Percentiles rank a stretch among this genome's conserved stretches.
phyloP scores from a whole-genome alignment of 495 filamentous ascomycete genomes.

The Aspergillus ellipticus region DNA sequence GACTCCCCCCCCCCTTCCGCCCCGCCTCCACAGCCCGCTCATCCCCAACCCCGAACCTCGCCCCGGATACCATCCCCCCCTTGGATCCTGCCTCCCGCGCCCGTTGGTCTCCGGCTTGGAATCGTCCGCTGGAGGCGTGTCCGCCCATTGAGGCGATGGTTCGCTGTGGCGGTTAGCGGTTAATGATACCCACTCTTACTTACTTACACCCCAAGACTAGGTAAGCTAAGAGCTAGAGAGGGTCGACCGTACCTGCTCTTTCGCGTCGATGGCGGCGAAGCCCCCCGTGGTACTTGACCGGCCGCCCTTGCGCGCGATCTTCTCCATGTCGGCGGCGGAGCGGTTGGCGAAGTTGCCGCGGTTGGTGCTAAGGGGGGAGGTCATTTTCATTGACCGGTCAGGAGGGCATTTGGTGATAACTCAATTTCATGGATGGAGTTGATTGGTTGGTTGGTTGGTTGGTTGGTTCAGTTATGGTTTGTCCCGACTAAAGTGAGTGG shows the following conservation, averaged over 20 bases:
- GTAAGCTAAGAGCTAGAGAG: too few relatives aligned
- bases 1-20: slow-evolving; percentile 43
- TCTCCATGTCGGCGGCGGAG: slow-evolving; percentile 53
- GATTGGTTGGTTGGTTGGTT: too few relatives aligned
- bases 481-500: too few relatives aligned
- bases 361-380: slow-evolving; percentile 40
- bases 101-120: slow-evolving; percentile 42
- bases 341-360: slow-evolving; percentile 64
- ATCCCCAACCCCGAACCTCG: slow-evolving; percentile 49
- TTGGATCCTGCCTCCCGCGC: slow-evolving; percentile 46
- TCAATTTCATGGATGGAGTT: too few relatives aligned
- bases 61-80: slow-evolving; percentile 32
- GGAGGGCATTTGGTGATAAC: too few relatives aligned
- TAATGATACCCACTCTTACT: too few relatives aligned
- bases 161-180: too few relatives aligned
- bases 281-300: slow-evolving; percentile 35
- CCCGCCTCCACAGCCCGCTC: slow-evolving; percentile 46
- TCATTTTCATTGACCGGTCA: slow-evolving; percentile 1
- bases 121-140: slow-evolving; percentile 45
- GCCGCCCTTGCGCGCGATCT: slow-evolving; percentile 52
- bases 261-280: slow-evolving; percentile 33
- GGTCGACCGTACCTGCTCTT: slow-evolving; percentile 50
- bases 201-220: too few relatives aligned
- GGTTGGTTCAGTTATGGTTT: too few relatives aligned
- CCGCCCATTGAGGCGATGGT: slow-evolving; percentile 54